Evolutionary conservation across 257 asterid genomes (phyloP).

Genomic region (Phtheirospermum japonicum): DNA sequence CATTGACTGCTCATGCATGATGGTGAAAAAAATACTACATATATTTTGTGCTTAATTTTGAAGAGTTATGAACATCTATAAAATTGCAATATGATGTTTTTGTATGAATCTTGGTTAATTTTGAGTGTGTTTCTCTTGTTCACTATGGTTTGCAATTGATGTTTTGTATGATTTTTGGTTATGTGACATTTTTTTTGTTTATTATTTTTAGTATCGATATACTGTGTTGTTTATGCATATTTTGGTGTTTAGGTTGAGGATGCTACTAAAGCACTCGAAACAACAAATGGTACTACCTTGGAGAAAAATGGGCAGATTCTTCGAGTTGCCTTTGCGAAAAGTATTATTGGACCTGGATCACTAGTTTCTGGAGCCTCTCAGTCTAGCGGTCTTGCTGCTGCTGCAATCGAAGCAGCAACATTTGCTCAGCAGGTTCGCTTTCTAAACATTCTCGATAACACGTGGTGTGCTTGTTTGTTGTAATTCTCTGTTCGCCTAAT

Average conservation of each 20-base stretch:
- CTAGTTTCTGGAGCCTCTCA: constrained; percentile 71
- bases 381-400: constrained; percentile 97
- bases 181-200: too few relatives aligned
- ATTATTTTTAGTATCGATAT: background rate
- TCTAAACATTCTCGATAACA: too few relatives aligned
- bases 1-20: constrained; percentile 1
- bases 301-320: constrained; percentile 98
- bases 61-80: background rate
- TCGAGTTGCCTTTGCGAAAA: constrained; percentile 98
- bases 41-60: background rate
- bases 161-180: too few relatives aligned
- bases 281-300: constrained; percentile 83
- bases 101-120: constrained; percentile 5
- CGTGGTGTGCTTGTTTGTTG: too few relatives aligned
- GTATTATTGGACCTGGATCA: constrained; percentile 86
- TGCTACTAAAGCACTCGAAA: constrained; percentile 92
- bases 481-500: constrained; percentile 13
- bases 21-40: constrained; percentile 5
- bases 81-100: background rate
- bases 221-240: constrained; percentile 22
- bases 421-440: constrained; percentile 90
- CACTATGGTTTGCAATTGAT: too few relatives aligned
- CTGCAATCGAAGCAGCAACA: constrained; percentile 99
- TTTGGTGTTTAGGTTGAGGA: constrained; percentile 67
- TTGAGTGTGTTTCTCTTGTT: constrained; percentile 6